phyloP scores from a whole-genome alignment of 1,284 basidiomycete genomes.

The Ustilago sp. region DNA sequence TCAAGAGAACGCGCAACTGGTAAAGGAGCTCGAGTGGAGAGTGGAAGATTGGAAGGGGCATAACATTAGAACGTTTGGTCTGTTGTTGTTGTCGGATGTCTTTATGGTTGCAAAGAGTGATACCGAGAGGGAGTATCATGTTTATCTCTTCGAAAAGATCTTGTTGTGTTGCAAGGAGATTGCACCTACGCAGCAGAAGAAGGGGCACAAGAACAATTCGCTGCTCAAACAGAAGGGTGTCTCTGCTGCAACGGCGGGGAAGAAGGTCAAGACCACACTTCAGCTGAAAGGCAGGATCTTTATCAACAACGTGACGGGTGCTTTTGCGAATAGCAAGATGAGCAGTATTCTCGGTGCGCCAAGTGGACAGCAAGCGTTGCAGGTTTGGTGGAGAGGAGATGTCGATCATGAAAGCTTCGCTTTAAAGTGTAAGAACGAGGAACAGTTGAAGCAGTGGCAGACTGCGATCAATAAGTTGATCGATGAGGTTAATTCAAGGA shows the following conservation, averaged over 20 bases:
- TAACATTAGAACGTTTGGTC: slow-evolving; percentile 91
- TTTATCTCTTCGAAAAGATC: slow-evolving; percentile 99
- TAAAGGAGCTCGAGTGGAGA: slow-evolving; percentile 85
- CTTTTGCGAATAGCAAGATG: slow-evolving; percentile 71
- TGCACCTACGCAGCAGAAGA: slow-evolving; percentile 71
- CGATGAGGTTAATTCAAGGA: slow-evolving; percentile 71
- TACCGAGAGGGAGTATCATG: slow-evolving; percentile 96
- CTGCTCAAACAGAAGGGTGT: slow-evolving; percentile 57
- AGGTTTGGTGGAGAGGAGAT: slow-evolving; percentile 94
- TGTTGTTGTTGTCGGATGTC: slow-evolving; percentile 90
- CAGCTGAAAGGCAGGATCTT: slow-evolving; percentile 97
- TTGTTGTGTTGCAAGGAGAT: slow-evolving; percentile 96
- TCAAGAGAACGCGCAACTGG: slow-evolving; percentile 84
- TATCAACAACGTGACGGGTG: slow-evolving; percentile 91
- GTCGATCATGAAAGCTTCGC: slow-evolving; percentile 91
- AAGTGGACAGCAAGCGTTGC: slow-evolving; percentile 72
- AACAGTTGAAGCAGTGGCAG: slow-evolving; percentile 93
- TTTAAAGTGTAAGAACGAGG: slow-evolving; percentile 90
- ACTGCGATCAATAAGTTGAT: slow-evolving; percentile 87
- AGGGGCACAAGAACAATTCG: slow-evolving; percentile 63
- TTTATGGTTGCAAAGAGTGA: slow-evolving; percentile 97
- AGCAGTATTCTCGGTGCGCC: slow-evolving; percentile 47
- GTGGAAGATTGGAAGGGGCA: slow-evolving; percentile 99
- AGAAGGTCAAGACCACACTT: slow-evolving; percentile 75
- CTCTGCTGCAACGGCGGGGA: slow-evolving; percentile 24